Base-by-base conservation (phyloP, 495 filamentous ascomycete species). In the Neurospora africana region DNA sequence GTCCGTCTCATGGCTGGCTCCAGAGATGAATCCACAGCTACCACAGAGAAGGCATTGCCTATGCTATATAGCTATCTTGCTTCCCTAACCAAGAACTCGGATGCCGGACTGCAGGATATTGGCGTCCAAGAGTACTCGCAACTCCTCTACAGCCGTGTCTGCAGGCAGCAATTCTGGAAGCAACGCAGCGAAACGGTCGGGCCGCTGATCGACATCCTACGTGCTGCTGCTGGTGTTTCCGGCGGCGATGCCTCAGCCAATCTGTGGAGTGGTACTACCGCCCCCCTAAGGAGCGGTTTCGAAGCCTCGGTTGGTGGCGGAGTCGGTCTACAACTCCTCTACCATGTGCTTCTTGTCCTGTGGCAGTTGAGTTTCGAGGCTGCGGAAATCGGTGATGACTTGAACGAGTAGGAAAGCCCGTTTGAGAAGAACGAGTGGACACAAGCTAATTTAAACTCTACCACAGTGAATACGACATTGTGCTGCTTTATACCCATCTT, bases 321-420 rank as follows among this genome's bases (percentile, higher is more conserved):
- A 19, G 92, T 99, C 69, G 93, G 94, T 19, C 83, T 99, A 17
- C 96, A 99, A 77, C 88, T 98, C 47, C 86, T 99, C 35, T 99
- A 99, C 79, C 93, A 97, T 75, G 91, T 97, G 27, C 86, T 99
- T 39, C 83, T 99, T 43, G 92, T 94, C 17, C 80, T 98, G 30
- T 99, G 96, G 96, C 93, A 98, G 83, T 84, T 98, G 69, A 95
- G 92, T 72, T 99, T 99, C 74, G 96, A 98, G 78, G 92, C 90
- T 30, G 85, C 84, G 37, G 83, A 91, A 8, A 86, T 99, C 73
- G 95, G 96, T 30, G 92, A 95, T 71, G 95, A 91, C 38, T 82
- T 98, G 44, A 90, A 97, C 81, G 87, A 92, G 92, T 95, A 87
- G 75, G 86, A 81, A 23, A 9, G n/a, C 41, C 35, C 70, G 40